phyloP scores from a whole-genome alignment of 805 yeast species.

The Wickerhamomyces xylosicus region DNA sequence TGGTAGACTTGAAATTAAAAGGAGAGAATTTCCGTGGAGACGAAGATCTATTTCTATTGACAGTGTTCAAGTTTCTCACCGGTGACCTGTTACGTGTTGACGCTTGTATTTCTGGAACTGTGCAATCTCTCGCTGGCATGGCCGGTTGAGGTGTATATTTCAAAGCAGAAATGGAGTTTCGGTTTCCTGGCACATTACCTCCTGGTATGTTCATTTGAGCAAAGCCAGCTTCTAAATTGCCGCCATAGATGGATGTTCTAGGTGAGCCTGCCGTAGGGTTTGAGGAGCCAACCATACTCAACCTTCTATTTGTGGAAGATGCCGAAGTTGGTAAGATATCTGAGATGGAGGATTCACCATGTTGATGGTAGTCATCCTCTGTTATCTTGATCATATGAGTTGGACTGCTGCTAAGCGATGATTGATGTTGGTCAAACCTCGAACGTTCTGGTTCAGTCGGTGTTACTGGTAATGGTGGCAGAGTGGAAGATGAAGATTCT shows the following conservation, averaged over 20 bases:
- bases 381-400: conserved; percentile 21
- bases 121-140: conserved; percentile 17
- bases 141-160: conserved; percentile 18
- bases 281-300: conserved; percentile 4
- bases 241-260: conserved; percentile 5
- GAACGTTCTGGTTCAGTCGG: conserved; percentile 13
- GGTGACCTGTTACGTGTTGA: conserved; percentile 11
- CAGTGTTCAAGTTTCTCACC: conserved; percentile 21
- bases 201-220: conserved; percentile 15
- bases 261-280: conserved; percentile 6
- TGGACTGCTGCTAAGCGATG: conserved; percentile 8
- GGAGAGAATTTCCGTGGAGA: conserved; percentile 30
- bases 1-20: conserved; percentile 56
- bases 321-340: conserved; percentile 13
- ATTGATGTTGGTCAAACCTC: conserved; percentile 12
- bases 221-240: conserved; percentile 14
- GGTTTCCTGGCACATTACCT: conserved; percentile 19
- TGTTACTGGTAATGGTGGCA: not conserved
- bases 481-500: not conserved
- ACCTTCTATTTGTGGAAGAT: conserved; percentile 9
- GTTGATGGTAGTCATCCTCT: conserved; percentile 7
- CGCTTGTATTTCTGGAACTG: conserved; percentile 11
- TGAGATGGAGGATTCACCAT: conserved; percentile 7
- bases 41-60: conserved; percentile 15
- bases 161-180: conserved; percentile 15